A percentile compares a stretch with the other conserved stretches of the same genome.
Conservation (phyloP, 2,329 filamentous ascomycete genomes). For the Corinectria fuckeliana region DNA sequence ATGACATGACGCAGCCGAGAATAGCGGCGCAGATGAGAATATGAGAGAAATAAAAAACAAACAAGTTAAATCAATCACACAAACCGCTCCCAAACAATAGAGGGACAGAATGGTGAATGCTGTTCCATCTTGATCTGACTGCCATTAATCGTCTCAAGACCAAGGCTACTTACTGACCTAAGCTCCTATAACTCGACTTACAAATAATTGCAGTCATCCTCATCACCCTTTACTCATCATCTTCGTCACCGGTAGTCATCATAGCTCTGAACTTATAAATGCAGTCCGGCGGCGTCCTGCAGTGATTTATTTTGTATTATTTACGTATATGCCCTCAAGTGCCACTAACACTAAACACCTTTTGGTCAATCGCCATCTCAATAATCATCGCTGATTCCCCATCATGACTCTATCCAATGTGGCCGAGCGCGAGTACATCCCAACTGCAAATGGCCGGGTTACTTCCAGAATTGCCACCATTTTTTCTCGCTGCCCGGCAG, state of each 20-base stretch:
- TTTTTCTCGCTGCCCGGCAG: conserved; percentile 43
- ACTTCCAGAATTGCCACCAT: conserved; percentile 69
- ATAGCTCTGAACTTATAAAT: not conserved
- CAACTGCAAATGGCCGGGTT: not conserved
- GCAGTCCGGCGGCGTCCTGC: not conserved
- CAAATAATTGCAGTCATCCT: not conserved
- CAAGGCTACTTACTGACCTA: not conserved
- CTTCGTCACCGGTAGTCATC: conserved; percentile 1
- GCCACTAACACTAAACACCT: not conserved
- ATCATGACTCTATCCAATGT: not conserved
- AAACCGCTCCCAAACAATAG: not conserved
- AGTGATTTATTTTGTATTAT: not conserved
- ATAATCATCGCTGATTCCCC: not conserved
- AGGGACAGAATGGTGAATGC: not conserved
- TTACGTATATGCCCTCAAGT: not conserved
- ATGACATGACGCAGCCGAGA: not conserved
- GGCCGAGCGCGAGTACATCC: not conserved
- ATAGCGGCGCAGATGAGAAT: not conserved
- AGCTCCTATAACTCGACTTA: not conserved
- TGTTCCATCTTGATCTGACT: too few species aligned
- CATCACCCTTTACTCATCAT: not conserved
- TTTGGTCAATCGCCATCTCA: not conserved
- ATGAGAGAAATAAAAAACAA: not conserved
- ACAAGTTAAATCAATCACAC: not conserved
- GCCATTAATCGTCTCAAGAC: too few species aligned